Base-by-base conservation (phyloP, 495 filamentous ascomycete species). In the Tetracladium setigerum region DNA sequence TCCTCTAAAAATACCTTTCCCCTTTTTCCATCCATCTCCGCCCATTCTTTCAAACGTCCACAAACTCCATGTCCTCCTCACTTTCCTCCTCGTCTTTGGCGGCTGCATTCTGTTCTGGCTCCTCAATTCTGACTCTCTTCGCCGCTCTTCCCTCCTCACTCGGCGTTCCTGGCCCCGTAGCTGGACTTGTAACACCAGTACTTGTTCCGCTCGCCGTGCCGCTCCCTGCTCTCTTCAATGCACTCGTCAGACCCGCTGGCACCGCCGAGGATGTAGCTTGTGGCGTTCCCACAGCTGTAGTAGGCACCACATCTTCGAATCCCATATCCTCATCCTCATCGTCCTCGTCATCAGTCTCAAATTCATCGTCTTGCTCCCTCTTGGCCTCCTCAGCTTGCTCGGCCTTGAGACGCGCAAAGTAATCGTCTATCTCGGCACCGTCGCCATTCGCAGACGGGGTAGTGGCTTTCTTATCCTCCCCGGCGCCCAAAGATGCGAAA, bases 11-110 rank as follows among this genome's bases (percentile, higher is more conserved):
- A 24, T 19, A 19, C 39, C 39, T 13, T 15, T 30, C n/a, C 12
- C 18, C 38, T n/a, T 27, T 27, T 27, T 7, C 22, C 22, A 27
- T 27, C 7, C 22, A 27, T 27, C 7, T 27, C 22, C 22, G 22
- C 3, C 7, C 7, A 27, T 27, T 3, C 22, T n/a, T 42, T 46
- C 39, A 70, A 12, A 77, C 81, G 60, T 85, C 79, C 55, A 83
- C 82, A 54, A 85, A 85, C 52, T 82, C 79, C 13, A 80, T 54
- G 38, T 82, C 81, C 33, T 83, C 73, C 40, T 78, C 74, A 10
- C 72, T 73, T 16, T 63, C 68, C 12, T 70, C 70, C 36, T 70
- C 69, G 31, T 73, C 69, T 30, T 69, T 69, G 1, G 63, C 56
- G n/a, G 70, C 66, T n/a, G 60, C 62, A 14, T 60, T 58, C 37